Conservation (phyloP, 2,329 filamentous ascomycete genomes). For the Ramularia endophylla region DNA sequence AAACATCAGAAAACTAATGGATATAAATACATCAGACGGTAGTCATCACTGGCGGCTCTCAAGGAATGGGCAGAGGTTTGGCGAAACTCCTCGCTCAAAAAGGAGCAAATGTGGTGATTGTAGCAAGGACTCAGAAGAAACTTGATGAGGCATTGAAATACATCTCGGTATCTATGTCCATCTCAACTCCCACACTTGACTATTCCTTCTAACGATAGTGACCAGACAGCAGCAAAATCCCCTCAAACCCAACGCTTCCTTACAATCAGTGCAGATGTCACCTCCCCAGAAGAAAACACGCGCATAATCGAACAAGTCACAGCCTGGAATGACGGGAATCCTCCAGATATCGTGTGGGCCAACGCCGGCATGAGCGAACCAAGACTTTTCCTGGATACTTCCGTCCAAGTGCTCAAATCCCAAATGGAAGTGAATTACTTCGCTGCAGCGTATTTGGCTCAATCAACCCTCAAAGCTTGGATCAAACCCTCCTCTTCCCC, state of each 20-base stretch:
- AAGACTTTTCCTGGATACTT: conserved; percentile 69
- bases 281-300: conserved; percentile 61
- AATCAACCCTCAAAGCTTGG: conserved; percentile 72
- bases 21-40: conserved; percentile 64
- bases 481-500: conserved; percentile 43
- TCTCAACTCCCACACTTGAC: neutral
- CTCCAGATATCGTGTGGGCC: conserved; percentile 87
- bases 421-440: conserved; percentile 96
- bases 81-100: conserved; percentile 70
- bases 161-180: conserved; percentile 49
- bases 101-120: conserved; percentile 80
- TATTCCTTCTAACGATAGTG: conserved; percentile 1
- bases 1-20: neutral
- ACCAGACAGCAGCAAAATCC: conserved; percentile 58
- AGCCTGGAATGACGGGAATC: conserved; percentile 66
- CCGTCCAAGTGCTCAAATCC: conserved; percentile 58
- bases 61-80: conserved; percentile 79
- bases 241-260: conserved; percentile 69
- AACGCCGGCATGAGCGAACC: conserved; percentile 71
- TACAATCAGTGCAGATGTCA: conserved; percentile 78
- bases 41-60: conserved; percentile 83
- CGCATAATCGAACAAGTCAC: conserved; percentile 66
- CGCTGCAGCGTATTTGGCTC: conserved; percentile 78
- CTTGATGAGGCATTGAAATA: conserved; percentile 64
- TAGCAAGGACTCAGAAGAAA: conserved; percentile 70